Conservation (phyloP, 805 yeast genomes). For the Wickerhamomyces bovis region DNA sequence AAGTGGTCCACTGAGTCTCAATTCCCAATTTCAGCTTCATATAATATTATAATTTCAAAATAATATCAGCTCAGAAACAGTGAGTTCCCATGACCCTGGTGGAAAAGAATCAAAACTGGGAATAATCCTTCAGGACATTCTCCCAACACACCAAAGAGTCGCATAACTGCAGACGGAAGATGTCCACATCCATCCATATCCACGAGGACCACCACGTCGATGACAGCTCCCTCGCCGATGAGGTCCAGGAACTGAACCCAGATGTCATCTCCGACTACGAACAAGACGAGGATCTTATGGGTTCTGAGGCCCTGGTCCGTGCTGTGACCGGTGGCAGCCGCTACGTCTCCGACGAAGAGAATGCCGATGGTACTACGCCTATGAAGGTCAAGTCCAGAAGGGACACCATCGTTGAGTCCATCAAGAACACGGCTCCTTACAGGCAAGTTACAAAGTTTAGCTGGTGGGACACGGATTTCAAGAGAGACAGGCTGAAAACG, state of each 20-base stretch:
- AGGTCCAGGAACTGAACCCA: constrained; percentile 11
- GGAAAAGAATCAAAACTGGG: too few relatives aligned
- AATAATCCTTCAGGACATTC: too few relatives aligned
- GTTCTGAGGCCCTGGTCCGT: constrained; percentile 4
- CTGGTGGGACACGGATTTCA: constrained; percentile 18
- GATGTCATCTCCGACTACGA: constrained; percentile 10
- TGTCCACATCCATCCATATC: neutral
- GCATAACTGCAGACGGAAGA: too few relatives aligned
- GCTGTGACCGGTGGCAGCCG: neutral
- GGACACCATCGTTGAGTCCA: constrained; percentile 13
- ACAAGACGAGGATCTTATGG: constrained; percentile 11
- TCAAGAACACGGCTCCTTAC: constrained; percentile 9
- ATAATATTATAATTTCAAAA: too few relatives aligned
- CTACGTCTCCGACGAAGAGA: neutral
- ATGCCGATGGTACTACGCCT: too few relatives aligned
- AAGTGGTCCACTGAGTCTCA: too few relatives aligned
- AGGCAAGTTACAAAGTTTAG: constrained; percentile 14
- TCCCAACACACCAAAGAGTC: too few relatives aligned
- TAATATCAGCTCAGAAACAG: too few relatives aligned
- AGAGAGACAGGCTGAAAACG: constrained; percentile 13
- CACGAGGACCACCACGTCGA: neutral
- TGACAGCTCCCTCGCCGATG: neutral
- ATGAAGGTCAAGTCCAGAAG: neutral
- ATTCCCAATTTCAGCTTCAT: too few relatives aligned
- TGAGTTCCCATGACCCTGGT: too few relatives aligned